phyloP scores from a whole-genome alignment of 2,329 filamentous ascomycete species.

The Fusarium haematococcum region DNA sequence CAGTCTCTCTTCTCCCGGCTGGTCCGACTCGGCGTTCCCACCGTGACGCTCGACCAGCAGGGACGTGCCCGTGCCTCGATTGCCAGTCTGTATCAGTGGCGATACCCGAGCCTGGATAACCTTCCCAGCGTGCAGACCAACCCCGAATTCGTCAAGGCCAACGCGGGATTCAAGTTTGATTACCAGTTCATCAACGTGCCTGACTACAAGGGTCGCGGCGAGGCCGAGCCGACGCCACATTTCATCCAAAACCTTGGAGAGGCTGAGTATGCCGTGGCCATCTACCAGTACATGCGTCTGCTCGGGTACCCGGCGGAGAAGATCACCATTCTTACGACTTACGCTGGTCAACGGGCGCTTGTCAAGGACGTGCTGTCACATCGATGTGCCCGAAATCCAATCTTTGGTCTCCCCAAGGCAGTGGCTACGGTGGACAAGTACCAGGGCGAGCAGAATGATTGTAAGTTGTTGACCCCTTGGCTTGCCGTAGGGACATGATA shows the following conservation, averaged over 20 bases:
- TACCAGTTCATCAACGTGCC: constrained; percentile 97
- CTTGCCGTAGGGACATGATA: not conserved
- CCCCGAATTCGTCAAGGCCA: constrained; percentile 82
- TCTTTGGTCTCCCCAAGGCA: constrained; percentile 90
- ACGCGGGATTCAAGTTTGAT: constrained; percentile 92
- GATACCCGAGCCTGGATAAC: constrained; percentile 84
- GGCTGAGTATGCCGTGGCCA: constrained; percentile 94
- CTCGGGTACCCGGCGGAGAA: constrained; percentile 87
- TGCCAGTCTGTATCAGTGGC: constrained; percentile 92
- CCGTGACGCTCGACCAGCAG: constrained; percentile 91
- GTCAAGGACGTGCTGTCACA: constrained; percentile 88
- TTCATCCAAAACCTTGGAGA: constrained; percentile 98
- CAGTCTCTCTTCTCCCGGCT: constrained; percentile 95
- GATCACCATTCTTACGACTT: constrained; percentile 92
- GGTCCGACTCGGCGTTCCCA: constrained; percentile 91
- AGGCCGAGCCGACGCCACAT: constrained; percentile 90
- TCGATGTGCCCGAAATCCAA: constrained; percentile 82
- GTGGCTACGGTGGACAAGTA: constrained; percentile 99
- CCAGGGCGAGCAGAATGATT: constrained; percentile 99
- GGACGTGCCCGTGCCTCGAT: constrained; percentile 90
- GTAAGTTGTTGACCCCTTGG: constrained; percentile 64
- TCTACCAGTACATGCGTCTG: constrained; percentile 97
- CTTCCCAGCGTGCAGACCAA: constrained; percentile 78
- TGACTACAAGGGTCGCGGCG: constrained; percentile 90
- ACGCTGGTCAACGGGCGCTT: constrained; percentile 90